Base-by-base conservation (phyloP, 2,329 filamentous ascomycete genomes). In the Zarea fungicola region DNA sequence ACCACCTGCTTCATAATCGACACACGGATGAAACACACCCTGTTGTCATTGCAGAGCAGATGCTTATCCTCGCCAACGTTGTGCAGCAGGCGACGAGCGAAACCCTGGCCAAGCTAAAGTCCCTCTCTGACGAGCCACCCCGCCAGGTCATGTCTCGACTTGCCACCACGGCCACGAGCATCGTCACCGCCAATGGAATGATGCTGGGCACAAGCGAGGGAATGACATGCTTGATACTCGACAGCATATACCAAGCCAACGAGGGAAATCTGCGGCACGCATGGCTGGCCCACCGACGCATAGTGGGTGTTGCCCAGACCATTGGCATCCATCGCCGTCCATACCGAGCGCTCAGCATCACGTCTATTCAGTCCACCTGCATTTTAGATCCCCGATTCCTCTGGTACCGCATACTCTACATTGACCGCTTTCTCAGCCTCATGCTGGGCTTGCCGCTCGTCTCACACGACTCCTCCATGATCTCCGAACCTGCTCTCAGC, bases 271-370 rank as follows among this genome's bases (percentile, higher is more conserved):
- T 78, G 7, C 71, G 75, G 9, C 71, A 72, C 35, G 65, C 74
- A 2, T 81, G 76, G 76, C 60, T 80, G 19, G 65, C 62, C 14
- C 67, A 67, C 42, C 70, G 77, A 1, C 65, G 75, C n/a, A 72
- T 72, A 5, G 58, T 79, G 31, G 66, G 66, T 32, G 61, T 78
- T 10, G 74, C 70, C 0, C 74, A 77, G 56, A 66, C 75, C 37
- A 54, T 58, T 50, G 52, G 57, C 13, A 32, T 59, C 4, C 54
- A 60, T 40, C 45, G 48, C 10, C 29, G 36, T 6, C 42, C 36
- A n/a, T 36, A 41, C 16, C 52, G 36, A 32, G 16, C 35, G 5
- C 29, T 48, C 13, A 52, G 36, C 6, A 29, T 36, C 1, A 28
- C 47, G 8, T 52, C n/a, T 19, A 44, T 44, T 40, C 51, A 49